Base-by-base conservation (phyloP, 805 yeast species). In the Candida boleticola region DNA sequence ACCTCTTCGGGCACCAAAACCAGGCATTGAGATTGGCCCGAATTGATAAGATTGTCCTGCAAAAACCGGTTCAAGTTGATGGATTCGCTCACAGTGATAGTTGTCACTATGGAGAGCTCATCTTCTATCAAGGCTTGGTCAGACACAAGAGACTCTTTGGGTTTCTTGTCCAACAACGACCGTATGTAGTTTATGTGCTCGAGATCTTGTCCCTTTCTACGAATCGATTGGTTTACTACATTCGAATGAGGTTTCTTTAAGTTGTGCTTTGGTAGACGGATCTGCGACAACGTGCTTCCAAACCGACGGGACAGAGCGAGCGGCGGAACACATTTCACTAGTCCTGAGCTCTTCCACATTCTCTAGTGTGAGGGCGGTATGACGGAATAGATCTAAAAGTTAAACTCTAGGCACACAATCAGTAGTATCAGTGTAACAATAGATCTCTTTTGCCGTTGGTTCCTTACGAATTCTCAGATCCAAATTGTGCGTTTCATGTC, bases 31-130 rank as follows among this genome's bases (percentile, higher is more conserved):
- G 32, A n/a, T n/a, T n/a, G n/a, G n/a, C n/a, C n/a, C n/a, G n/a
- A n/a, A n/a, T n/a, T n/a, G n/a, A n/a, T n/a, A n/a, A n/a, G n/a
- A n/a, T n/a, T n/a, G n/a, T n/a, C 9, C 18, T 31, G 20, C n/a
- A 68, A 49, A 2, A 77, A 77, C 38, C 60, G 60, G 0, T 64
- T 61, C 35, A 89, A 66, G 54, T 87, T 81, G 48, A 87, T 87
- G 5, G 68, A 56, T 51, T 89, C 96, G 47, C 89, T 83, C 0
- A 82, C 73, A 1, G 95, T 84, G 3, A 83, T 74, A 1, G 90
- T 77, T 0, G 87, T 82, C 42, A 87, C 86, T 0, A 84, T 76
- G 17, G 54, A 50, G 4, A 36, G 17, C 11, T 19, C n/a, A 19
- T 14, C 23, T 18, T 54, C 53, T 23, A 53, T 60, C 35, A 63